These are phyloP conservation scores for Ceratorhiza oryzae-sativae DNA, from an alignment of 1,284 basidiomycete species.

Conservation along the genomic window DNA sequence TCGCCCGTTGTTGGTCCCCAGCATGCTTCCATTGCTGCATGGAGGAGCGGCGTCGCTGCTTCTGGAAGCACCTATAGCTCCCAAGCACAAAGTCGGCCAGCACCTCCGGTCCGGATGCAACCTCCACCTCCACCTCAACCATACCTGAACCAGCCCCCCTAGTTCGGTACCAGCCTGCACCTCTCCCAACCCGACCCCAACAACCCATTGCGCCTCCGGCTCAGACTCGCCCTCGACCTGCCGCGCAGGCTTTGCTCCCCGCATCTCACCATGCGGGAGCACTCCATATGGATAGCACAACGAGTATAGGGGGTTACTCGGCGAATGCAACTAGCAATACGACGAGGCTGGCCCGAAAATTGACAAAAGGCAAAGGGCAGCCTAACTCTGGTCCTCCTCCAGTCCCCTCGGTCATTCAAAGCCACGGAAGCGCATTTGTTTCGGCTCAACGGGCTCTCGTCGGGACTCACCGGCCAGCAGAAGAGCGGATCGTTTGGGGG, in stretches of 20 bases:
- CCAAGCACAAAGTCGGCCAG: no score
- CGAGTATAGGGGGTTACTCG: not conserved
- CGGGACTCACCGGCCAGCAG: slow-evolving; percentile 15
- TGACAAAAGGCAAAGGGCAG: slow-evolving; percentile 8
- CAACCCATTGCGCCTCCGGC: not conserved
- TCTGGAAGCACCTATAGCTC: no score
- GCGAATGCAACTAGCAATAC: not conserved
- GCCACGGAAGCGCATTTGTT: slow-evolving; percentile 15
- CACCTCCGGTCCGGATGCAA: not conserved
- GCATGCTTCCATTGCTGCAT: not conserved
- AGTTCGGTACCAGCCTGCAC: not conserved
- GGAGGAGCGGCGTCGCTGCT: slow-evolving; percentile 14
- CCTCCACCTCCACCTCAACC: not conserved
- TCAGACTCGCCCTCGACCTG: slow-evolving; percentile 1
- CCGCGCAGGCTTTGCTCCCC: slow-evolving; percentile 4
- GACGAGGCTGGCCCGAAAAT: slow-evolving; percentile 16
- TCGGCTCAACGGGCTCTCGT: slow-evolving; percentile 30
- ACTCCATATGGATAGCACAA: not conserved
- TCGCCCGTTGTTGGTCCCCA: not conserved
- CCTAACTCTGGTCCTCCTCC: not conserved
- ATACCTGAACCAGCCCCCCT: not conserved
- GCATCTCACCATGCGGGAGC: not conserved
- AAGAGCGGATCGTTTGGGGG: slow-evolving; percentile 27
- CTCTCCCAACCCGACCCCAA: not conserved
- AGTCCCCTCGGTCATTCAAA: not conserved